phyloP scores from a whole-genome alignment of 106 monocot genomes.

The Iris macrosiphon region DNA sequence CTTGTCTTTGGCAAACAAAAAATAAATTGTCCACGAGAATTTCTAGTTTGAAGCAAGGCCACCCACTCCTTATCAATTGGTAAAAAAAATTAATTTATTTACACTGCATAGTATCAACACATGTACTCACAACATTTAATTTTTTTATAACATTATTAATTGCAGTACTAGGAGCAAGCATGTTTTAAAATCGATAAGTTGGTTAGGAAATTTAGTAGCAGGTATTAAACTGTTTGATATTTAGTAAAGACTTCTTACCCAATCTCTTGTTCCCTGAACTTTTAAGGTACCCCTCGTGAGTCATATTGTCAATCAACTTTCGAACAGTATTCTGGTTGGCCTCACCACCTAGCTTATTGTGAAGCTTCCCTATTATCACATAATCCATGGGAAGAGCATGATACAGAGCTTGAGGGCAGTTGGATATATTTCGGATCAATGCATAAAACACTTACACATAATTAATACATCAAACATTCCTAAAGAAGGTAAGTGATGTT shows the following conservation, averaged over 20 bases:
- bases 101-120: neutral
- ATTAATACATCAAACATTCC: no score
- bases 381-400: conserved; percentile 92
- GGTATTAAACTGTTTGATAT: neutral
- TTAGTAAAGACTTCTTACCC: conserved; percentile 36
- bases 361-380: conserved; percentile 75
- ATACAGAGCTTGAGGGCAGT: conserved; percentile 60
- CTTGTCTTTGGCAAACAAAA: no score
- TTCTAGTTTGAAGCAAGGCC: no score
- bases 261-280: conserved; percentile 49
- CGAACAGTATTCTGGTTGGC: conserved; percentile 44
- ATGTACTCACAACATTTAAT: no score
- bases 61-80: no score
- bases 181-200: no score
- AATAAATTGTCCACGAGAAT: no score
- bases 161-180: no score
- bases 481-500: no score
- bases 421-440: neutral
- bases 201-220: neutral
- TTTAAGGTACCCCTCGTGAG: conserved; percentile 51
- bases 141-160: neutral
- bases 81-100: no score
- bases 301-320: conserved; percentile 67
- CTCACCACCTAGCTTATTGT: conserved; percentile 56
- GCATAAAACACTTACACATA: neutral